These are phyloP conservation scores for Ziziphus jujuba DNA, from an alignment of 306 rosid genomes.

Conservation along the genomic window DNA sequence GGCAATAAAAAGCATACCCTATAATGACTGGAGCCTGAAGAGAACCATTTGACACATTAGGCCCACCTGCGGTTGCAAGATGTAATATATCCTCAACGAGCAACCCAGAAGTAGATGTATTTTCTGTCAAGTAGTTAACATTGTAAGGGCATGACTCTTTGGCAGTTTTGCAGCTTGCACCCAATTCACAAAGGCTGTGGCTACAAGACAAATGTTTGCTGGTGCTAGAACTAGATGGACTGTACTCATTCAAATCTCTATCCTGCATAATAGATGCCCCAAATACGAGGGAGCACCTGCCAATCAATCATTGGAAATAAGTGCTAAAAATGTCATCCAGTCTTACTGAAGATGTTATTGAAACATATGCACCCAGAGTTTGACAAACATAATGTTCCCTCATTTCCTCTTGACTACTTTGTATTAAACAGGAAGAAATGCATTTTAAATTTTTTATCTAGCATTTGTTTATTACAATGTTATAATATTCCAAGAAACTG, in stretches of 20 bases:
- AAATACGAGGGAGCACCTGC: conserved; percentile 96
- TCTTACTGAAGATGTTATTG: conserved; percentile 40
- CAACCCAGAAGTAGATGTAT: conserved; percentile 89
- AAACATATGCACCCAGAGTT: conserved; percentile 25
- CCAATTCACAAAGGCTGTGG: conserved; percentile 68
- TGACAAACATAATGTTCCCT: not conserved
- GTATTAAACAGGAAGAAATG: no score
- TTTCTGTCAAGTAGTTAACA: conserved; percentile 58
- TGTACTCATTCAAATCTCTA: conserved; percentile 85
- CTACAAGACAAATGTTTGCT: conserved; percentile 80
- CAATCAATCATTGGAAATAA: conserved; percentile 92
- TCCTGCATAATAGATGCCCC: conserved; percentile 99
- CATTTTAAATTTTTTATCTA: no score
- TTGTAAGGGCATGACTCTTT: conserved; percentile 75
- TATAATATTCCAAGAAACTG: no score
- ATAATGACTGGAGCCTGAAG: conserved; percentile 72
- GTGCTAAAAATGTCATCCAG: conserved; percentile 72
- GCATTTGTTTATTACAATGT: no score
- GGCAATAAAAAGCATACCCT: conserved; percentile 53
- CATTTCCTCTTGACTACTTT: no score
- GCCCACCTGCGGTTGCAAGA: conserved; percentile 52
- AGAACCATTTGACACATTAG: conserved; percentile 43
- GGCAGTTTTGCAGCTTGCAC: conserved; percentile 63
- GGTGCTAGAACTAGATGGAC: conserved; percentile 71
- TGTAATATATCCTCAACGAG: conserved; percentile 85